Evolutionary conservation across 176 grass and related monocot genomes (phyloP).

Genomic region (Zizania latifolia): DNA sequence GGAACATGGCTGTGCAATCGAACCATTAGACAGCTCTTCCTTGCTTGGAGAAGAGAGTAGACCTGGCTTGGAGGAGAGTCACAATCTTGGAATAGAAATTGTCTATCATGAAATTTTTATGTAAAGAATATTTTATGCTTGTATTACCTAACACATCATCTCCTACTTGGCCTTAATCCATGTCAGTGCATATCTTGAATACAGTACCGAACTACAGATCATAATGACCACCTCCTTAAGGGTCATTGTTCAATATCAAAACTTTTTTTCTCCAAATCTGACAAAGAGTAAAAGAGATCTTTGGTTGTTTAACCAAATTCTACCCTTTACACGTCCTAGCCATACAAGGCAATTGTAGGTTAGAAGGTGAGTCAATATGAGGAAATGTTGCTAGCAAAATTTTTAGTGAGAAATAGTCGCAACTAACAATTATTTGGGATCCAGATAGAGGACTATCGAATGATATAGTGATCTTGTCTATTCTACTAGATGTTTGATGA

Average conservation of each 20-base stretch:
- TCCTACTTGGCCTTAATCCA: not conserved
- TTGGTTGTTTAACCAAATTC: not conserved
- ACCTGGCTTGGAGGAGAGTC: not conserved
- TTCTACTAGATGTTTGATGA: not conserved
- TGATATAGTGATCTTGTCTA: not conserved
- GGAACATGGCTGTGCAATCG: not conserved
- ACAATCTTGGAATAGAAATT: not conserved
- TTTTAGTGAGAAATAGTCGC: not conserved
- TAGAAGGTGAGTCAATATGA: not conserved
- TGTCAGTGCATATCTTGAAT: not conserved
- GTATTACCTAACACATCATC: not conserved
- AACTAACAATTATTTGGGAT: not conserved
- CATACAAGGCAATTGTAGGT: not conserved
- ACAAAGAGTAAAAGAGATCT: not conserved
- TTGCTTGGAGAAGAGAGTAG: not conserved
- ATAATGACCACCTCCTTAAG: not conserved
- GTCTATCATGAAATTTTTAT: not conserved
- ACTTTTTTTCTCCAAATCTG: not conserved
- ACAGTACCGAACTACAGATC: not conserved
- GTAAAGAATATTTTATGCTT: not conserved
- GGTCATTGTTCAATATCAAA: not conserved
- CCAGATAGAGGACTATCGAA: not conserved
- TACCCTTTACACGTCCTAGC: no score
- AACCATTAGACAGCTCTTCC: not conserved
- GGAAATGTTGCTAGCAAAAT: not conserved